Base-by-base conservation (phyloP, 179 eudicot genomes). In the Silene coronaria region DNA sequence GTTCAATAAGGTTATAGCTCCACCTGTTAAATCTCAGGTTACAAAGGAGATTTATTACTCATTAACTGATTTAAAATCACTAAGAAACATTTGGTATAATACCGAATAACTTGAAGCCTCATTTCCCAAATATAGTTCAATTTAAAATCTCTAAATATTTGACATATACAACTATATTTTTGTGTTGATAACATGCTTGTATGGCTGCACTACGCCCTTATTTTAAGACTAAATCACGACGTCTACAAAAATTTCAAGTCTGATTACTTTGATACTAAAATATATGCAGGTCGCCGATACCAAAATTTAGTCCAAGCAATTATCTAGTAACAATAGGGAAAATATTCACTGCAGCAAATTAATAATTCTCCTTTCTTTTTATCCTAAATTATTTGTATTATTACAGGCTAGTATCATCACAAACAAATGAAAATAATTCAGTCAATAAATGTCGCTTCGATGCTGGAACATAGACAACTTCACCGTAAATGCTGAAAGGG, bases 1-100 rank as follows among this genome's bases (percentile, higher is more conserved):
- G 3, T 70, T 58, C 32, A 69, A 42, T 61, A 51, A 51, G 75
- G 28, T 73, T 61, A 79, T 72, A 30, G 62, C 21, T 65, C 74
- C 73, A 71, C 74, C 46, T 57, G 63, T 48, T 21, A 26, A 26
- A 62, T 36, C 26, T 61, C 55, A 48, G 13, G n/a, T 12, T 48
- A 48, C n/a, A 48, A 48, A 48, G 13, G 16, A 12, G 55, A 14
- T 14, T 5, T 36, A 11, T 36, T 6, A 36, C 45, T 36, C 45
- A 48, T 48, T 48, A 12, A 12, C 19, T 13, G 21, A 51, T 71
- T 24, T 64, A 75, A 28, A 32, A 45, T 70, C 11, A 48, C 46
- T 36, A 78, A 57, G 34, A 46, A 36, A 36, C 45, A 36, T 36
- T 36, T 36, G 45, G 11, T 36, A 36, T 11, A 36, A 36, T 8